Percentiles rank a stretch among this genome's conserved stretches.
Conservation (phyloP, 1,284 basidiomycete species). For the Rhodotorula sp. region DNA sequence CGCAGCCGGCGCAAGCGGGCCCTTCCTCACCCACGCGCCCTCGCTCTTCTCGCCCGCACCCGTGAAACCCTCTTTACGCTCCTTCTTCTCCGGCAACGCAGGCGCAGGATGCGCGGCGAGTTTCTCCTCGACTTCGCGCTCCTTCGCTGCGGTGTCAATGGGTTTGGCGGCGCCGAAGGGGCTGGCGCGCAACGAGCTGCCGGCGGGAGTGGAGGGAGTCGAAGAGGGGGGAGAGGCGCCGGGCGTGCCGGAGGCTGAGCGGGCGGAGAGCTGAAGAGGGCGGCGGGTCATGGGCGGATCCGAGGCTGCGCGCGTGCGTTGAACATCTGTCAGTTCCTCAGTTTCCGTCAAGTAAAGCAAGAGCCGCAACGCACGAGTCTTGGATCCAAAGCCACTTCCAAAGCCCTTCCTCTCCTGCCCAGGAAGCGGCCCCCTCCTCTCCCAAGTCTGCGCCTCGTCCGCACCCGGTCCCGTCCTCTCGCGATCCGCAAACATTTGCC, state of each 20-base stretch:
- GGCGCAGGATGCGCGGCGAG: neutral
- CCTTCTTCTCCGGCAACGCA: neutral
- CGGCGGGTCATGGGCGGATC: slow-evolving; percentile 21
- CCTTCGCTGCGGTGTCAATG: slow-evolving; percentile 74
- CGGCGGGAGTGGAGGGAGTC: slow-evolving; percentile 49
- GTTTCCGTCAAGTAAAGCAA: too few species aligned
- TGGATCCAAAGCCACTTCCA: slow-evolving; percentile 12
- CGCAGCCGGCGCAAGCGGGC: slow-evolving; percentile 15
- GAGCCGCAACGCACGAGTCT: slow-evolving; percentile 13
- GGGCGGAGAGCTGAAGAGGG: slow-evolving; percentile 36
- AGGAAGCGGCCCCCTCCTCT: slow-evolving; percentile 21
- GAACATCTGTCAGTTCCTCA: neutral
- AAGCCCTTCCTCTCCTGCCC: slow-evolving; percentile 2
- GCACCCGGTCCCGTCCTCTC: slow-evolving; percentile 21
- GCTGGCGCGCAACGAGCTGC: slow-evolving; percentile 64
- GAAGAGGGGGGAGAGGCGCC: slow-evolving; percentile 66
- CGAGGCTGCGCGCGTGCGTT: neutral
- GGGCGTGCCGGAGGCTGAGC: slow-evolving; percentile 53
- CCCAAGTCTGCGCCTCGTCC: slow-evolving; percentile 27
- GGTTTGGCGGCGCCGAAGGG: slow-evolving; percentile 92
- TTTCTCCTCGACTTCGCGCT: slow-evolving; percentile 65
- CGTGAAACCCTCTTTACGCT: neutral
- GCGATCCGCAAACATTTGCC: slow-evolving; percentile 17
- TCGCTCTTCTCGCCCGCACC: neutral
- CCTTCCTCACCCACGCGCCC: slow-evolving; percentile 23